Evolutionary conservation across 2,329 filamentous ascomycete species (phyloP), one percentile per base, ranked within the genome.

Genomic region (Penicillium palitans): DNA sequence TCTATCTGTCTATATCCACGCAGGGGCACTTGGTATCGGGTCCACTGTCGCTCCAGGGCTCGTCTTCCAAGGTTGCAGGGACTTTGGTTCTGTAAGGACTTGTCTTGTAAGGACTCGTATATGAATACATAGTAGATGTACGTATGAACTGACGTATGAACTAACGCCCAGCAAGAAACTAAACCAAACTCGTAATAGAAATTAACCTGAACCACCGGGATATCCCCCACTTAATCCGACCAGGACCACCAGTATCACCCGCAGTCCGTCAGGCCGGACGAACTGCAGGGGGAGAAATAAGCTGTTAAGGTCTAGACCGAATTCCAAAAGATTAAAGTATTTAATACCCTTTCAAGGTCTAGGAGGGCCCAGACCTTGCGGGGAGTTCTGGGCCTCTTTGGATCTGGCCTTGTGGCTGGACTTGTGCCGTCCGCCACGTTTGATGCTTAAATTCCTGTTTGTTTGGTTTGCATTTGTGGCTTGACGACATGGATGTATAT

Each of bases 321-420:
- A 40, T 25, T 44, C 46, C 10, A 41, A 44, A 33, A 60, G 49
- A 53, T 62, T 59, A 48, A 57, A 60, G 50, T 55, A 64, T 61
- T 57, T 49, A 54, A 61, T 21, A n/a, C n/a, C 31, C 27, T 48
- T 56, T 42, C 40, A 39, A 55, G 66, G 65, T 68, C 68, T 53
- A 67, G 47, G 60, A 67, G 66, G 70, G 71, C 63, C 70, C 64
- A 68, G 71, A 62, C 70, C 71, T 64, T 58, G 48, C 42, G 35
- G 54, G 47, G 49, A 50, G 66, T 68, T 73, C 68, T 72, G 70
- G 70, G 66, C 68, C 66, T 67, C 61, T 50, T 57, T 48, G 63
- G 63, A 64, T 68, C 51, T 17, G 39, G 25, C 17, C 21, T 25
- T 35, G 29, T 52, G 39, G 35, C 49, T 33, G 9, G 39, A 13